Evolutionary conservation across 2,329 filamentous ascomycete species (phyloP).

Genomic region (Rhexocercosporidium sp.): DNA sequence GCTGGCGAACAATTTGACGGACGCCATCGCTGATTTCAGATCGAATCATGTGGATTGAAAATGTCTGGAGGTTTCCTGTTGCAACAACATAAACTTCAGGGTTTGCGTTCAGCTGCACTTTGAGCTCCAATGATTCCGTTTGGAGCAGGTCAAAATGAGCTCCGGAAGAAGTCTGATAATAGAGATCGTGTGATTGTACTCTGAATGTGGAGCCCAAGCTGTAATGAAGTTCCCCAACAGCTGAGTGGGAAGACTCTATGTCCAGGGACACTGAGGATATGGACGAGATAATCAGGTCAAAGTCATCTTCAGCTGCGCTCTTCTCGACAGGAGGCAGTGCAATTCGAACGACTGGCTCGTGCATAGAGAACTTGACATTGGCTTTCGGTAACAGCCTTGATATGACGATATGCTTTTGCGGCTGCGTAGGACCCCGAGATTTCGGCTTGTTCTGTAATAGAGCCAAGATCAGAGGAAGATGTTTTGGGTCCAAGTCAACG

Average conservation of each 20-base stretch:
- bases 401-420: slow-evolving; percentile 71
- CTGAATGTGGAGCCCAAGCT: slow-evolving; percentile 82
- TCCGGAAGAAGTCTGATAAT: slow-evolving; percentile 88
- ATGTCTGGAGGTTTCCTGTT: slow-evolving; percentile 81
- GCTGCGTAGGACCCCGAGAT: slow-evolving; percentile 48
- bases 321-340: slow-evolving; percentile 79
- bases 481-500: slow-evolving; percentile 88
- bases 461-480: slow-evolving; percentile 83
- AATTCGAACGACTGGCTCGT: slow-evolving; percentile 93
- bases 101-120: slow-evolving; percentile 81
- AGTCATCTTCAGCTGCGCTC: slow-evolving; percentile 73
- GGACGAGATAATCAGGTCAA: slow-evolving; percentile 92
- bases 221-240: slow-evolving; percentile 84
- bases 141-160: slow-evolving; percentile 85
- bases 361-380: slow-evolving; percentile 92
- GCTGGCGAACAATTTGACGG: slow-evolving; percentile 86
- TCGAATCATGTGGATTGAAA: slow-evolving; percentile 86
- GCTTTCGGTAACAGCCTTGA: slow-evolving; percentile 93
- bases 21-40: slow-evolving; percentile 93
- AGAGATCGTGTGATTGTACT: slow-evolving; percentile 84
- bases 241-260: slow-evolving; percentile 92
- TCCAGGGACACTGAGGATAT: slow-evolving; percentile 94
- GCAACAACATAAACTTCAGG: slow-evolving; percentile 85
- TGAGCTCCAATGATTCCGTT: slow-evolving; percentile 87
- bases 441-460: slow-evolving; percentile 66